Conservation (phyloP, 257 asterid genomes). For the Penstemon barbatus region DNA sequence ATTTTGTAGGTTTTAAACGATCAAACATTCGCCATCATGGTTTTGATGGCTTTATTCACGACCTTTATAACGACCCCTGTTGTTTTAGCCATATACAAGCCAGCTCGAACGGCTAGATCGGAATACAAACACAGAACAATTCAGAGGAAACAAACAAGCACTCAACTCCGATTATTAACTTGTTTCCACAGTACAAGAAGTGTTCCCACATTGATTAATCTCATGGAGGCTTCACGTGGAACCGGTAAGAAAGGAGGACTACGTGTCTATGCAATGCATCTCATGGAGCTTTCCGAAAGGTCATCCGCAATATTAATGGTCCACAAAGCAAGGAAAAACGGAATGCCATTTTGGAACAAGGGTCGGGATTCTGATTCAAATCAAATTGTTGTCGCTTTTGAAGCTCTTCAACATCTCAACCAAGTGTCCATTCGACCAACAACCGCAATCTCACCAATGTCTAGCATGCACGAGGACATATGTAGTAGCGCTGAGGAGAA, state of each 20-base stretch:
- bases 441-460: constrained; percentile 51
- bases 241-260: constrained; percentile 48
- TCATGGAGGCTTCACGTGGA: constrained; percentile 58
- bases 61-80: constrained; percentile 62
- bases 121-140: constrained; percentile 48
- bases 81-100: constrained; percentile 53
- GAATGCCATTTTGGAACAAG: constrained; percentile 47
- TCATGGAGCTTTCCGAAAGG: constrained; percentile 61
- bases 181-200: constrained; percentile 55
- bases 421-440: constrained; percentile 47
- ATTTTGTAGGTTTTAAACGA: constrained; percentile 52
- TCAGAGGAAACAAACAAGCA: constrained; percentile 34
- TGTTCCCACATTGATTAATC: constrained; percentile 54
- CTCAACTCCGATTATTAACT: constrained; percentile 48
- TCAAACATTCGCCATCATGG: constrained; percentile 64
- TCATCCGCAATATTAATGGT: constrained; percentile 64
- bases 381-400: constrained; percentile 56
- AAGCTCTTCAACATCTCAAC: constrained; percentile 49
- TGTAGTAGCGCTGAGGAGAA: constrained; percentile 43
- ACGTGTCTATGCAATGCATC: constrained; percentile 55
- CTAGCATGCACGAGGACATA: constrained; percentile 58
- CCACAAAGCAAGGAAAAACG: constrained; percentile 50
- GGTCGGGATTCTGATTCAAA: constrained; percentile 34
- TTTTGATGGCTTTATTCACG: constrained; percentile 63
- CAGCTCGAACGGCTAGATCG: constrained; percentile 37